These are phyloP conservation scores for Cercophora newfieldiana DNA, from an alignment of 495 filamentous ascomycete species.

Conservation along the genomic window DNA sequence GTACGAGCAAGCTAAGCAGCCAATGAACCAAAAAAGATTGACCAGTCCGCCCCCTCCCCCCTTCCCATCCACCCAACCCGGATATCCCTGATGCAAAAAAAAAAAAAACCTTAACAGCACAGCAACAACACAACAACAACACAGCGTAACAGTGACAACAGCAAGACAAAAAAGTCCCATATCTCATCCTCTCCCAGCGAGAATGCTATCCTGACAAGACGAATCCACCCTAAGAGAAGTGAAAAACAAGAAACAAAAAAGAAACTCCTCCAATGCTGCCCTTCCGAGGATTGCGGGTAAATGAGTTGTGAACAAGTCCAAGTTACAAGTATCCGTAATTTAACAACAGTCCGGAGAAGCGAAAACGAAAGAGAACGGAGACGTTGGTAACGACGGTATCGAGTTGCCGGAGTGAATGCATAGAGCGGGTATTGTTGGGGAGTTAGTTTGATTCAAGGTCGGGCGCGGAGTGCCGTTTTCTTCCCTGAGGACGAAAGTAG, in stretches of 20 bases:
- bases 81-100: not conserved
- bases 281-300: not conserved
- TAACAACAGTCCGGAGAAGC: not conserved
- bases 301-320: not conserved
- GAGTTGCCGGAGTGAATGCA: not conserved
- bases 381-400: not conserved
- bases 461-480: not conserved
- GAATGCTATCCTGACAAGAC: not conserved
- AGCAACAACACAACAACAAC: too few relatives aligned
- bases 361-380: not conserved
- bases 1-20: not conserved
- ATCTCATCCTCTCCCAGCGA: not conserved
- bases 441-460: not conserved
- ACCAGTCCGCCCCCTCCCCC: not conserved
- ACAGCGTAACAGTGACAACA: not conserved
- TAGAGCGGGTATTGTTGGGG: not conserved
- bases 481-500: too few relatives aligned
- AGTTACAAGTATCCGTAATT: not conserved
- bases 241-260: not conserved
- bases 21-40: not conserved
- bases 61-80: not conserved
- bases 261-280: not conserved
- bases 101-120: not conserved
- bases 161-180: too few relatives aligned
- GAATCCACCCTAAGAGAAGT: not conserved